A percentile compares a stretch with the other conserved stretches of the same genome.
Evolutionary conservation across 108 stramenopile species (phyloP).

Genomic region (Fragilaria radians): DNA sequence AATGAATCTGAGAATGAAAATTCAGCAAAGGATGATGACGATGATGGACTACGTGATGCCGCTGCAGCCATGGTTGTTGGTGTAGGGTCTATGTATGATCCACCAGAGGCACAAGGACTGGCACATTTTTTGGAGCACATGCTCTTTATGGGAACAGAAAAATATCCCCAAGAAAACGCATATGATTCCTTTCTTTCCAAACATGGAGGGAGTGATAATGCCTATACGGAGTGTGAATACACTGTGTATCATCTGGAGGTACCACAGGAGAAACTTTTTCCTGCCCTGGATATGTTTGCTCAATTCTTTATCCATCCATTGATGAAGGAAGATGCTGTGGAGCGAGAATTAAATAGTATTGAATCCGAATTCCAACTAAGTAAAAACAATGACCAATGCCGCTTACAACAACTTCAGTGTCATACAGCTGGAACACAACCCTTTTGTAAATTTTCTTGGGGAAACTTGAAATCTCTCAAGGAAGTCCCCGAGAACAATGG

Average conservation of each 20-base stretch:
- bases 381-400: slow-evolving; percentile 63
- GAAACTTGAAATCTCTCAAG: slow-evolving; percentile 58
- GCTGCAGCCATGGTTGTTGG: slow-evolving; percentile 93
- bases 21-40: slow-evolving; percentile 23
- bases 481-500: slow-evolving; percentile 47
- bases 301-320: slow-evolving; percentile 92
- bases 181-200: slow-evolving; percentile 80
- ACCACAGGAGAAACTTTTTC: slow-evolving; percentile 69
- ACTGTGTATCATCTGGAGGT: slow-evolving; percentile 94
- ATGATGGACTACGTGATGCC: slow-evolving; percentile 55
- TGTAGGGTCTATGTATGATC: slow-evolving; percentile 89
- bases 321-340: slow-evolving; percentile 70
- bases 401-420: slow-evolving; percentile 67
- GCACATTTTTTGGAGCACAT: slow-evolving; percentile 95
- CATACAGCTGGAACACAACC: slow-evolving; percentile 50
- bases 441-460: slow-evolving; percentile 75
- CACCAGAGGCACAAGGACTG: slow-evolving; percentile 79
- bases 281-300: slow-evolving; percentile 90
- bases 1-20: slow-evolving; percentile 31
- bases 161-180: slow-evolving; percentile 86
- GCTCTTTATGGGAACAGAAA: slow-evolving; percentile 92
- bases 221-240: slow-evolving; percentile 90
- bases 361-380: slow-evolving; percentile 92
- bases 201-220: slow-evolving; percentile 92
- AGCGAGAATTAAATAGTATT: slow-evolving; percentile 93